Conservation (phyloP, 1,139 yeast species). For the Candida sanyaensis region DNA sequence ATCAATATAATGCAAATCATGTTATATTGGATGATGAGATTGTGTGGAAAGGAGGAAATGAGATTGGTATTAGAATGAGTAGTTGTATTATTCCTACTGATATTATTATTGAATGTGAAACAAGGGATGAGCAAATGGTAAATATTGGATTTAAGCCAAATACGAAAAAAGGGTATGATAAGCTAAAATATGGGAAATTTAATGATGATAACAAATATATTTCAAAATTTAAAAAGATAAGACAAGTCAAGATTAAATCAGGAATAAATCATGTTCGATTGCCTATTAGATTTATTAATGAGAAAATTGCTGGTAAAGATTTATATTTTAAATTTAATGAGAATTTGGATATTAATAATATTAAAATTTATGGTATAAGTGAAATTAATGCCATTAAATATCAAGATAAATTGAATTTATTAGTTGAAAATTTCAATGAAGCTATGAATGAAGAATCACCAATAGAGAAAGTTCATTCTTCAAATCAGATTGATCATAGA, state of each 20-base stretch:
- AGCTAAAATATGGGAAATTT: conserved; percentile 5
- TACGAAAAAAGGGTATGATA: conserved; percentile 9
- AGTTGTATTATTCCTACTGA: conserved; percentile 39
- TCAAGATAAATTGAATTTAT: conserved; percentile 24
- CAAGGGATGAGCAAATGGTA: conserved; percentile 6
- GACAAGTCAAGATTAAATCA: conserved; percentile 21
- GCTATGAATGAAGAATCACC: conserved; percentile 11
- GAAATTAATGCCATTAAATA: conserved; percentile 33
- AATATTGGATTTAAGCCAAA: conserved; percentile 36
- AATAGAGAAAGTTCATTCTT: conserved; percentile 1
- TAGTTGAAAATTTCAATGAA: conserved; percentile 21
- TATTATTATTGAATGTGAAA: conserved; percentile 25
- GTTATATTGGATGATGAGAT: conserved; percentile 36
- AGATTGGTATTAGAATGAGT: conserved; percentile 39
- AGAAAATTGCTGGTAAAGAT: conserved; percentile 35
- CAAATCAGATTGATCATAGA: no score
- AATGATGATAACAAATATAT: conserved; percentile 19
- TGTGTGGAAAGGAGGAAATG: conserved; percentile 38
- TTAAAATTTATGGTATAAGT: conserved; percentile 43
- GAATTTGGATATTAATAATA: conserved; percentile 15
- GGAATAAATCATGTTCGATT: conserved; percentile 31
- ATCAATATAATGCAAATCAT: conserved; percentile 42
- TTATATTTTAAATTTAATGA: conserved; percentile 33
- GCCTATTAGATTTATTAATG: conserved; percentile 37
- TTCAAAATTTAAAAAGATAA: conserved; percentile 34